Conservation (phyloP, 176 grass and related monocot species). For the Rhynchospora breviuscula region DNA sequence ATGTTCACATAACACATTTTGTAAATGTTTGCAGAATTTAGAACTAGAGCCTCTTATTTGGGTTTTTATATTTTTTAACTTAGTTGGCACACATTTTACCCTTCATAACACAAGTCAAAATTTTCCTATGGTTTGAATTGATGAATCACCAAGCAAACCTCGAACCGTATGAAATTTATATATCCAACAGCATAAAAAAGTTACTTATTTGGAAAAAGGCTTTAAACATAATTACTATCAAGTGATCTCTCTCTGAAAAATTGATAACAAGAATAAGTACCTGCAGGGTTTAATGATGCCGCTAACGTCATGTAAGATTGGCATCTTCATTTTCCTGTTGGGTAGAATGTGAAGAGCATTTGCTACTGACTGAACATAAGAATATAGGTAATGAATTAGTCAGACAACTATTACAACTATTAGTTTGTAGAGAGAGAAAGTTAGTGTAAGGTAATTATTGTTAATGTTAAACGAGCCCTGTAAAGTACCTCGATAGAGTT, state of each 20-base stretch:
- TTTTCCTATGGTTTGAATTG: no score
- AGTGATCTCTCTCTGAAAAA: background rate
- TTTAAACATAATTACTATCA: background rate
- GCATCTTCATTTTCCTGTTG: constrained; percentile 55
- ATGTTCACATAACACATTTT: no score
- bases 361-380: constrained; percentile 35
- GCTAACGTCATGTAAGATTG: constrained; percentile 77
- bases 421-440: background rate
- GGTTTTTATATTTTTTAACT: background rate
- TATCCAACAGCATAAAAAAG: no score
- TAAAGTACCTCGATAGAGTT: constrained; percentile 25
- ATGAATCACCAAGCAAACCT: no score
- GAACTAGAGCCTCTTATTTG: background rate
- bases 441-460: background rate
- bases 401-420: background rate
- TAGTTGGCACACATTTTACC: no score
- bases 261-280: constrained; percentile 15
- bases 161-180: no score
- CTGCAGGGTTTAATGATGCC: constrained; percentile 88
- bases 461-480: background rate
- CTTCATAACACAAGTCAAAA: no score
- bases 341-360: constrained; percentile 65
- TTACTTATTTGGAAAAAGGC: background rate
- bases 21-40: background rate
- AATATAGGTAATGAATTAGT: background rate